Evolutionary conservation across 805 yeast genomes (phyloP), one percentile per base, ranked within the genome.

Genomic region (Barnettozyma wickerhamii): DNA sequence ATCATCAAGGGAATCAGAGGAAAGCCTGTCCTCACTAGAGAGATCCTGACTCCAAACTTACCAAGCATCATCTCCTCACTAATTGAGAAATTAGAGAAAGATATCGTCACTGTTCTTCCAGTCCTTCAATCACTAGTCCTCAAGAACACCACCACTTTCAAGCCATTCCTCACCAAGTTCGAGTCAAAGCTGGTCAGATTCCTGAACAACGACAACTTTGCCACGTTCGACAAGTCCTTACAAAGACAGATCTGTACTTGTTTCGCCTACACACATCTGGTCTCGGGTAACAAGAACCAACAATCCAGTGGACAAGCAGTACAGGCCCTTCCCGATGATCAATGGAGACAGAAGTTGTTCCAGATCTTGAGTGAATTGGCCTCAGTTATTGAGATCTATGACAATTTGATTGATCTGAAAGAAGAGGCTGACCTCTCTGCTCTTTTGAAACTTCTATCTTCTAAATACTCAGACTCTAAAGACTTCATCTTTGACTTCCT

Each of bases 11-110:
- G 71, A 35, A 79, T 82, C 42, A 76, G 84, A 56, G 91, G 88
- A 2, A 89, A 89, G 55, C 87, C 95, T 1, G 81, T 89, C 1
- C 69, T 91, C 31, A 81, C 91, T 3, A 75, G 97, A 57, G 96
- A 89, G 55, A 66, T 84, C 7, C 71, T 88, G 42, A 85, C 95
- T 2, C 95, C 96, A 7, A 81, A 81, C 51, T 65, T 91, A 42
- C 77, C 85, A 9, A 68, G 70, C 2, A 75, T 84, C 32, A 75
- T 87, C 43, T 61, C 74, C 14, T 59, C 72, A 6, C 67, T 80
- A 37, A 53, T 87, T 41, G 77, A 71, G 3, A 55, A 69, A 21
- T 65, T 69, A 7, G 62, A 63, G 15, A 66, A 68, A 15, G 59
- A 61, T 37, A 40, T 51, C 33, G 54, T 17, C 43, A 51, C 56